phyloP scores from a whole-genome alignment of 345 rosid species.

The Erysimum cheiranthoides region DNA sequence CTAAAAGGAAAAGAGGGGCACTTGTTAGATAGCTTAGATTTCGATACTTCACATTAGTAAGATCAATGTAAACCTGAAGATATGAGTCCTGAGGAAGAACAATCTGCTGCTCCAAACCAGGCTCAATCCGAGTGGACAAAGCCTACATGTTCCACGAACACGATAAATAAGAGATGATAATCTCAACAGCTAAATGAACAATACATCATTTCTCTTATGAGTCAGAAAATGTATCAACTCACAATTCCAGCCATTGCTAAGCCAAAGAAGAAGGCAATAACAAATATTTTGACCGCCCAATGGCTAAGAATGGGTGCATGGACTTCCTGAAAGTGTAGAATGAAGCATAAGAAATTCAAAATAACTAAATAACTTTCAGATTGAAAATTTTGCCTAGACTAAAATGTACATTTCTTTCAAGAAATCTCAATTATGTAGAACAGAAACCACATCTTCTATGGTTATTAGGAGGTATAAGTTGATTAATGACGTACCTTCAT shows the following conservation, averaged over 20 bases:
- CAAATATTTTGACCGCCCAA: slow-evolving; percentile 83
- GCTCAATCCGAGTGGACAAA: slow-evolving; percentile 80
- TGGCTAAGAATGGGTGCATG: slow-evolving; percentile 83
- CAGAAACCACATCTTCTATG: slow-evolving; percentile 6
- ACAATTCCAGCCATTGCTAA: slow-evolving; percentile 82
- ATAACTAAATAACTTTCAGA: slow-evolving; percentile 17
- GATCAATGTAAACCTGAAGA: slow-evolving; percentile 74
- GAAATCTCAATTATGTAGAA: neutral
- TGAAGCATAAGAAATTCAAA: slow-evolving; percentile 11
- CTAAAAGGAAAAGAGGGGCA: slow-evolving; percentile 50
- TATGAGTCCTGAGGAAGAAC: slow-evolving; percentile 97
- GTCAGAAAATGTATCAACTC: slow-evolving; percentile 51
- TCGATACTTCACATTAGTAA: neutral
- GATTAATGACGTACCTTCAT: slow-evolving; percentile 70
- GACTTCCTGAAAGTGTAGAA: slow-evolving; percentile 60
- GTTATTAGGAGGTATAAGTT: neutral
- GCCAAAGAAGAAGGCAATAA: slow-evolving; percentile 77
- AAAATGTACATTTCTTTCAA: neutral
- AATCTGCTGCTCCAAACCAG: slow-evolving; percentile 95
- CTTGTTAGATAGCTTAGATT: slow-evolving; percentile 33
- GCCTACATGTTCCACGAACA: slow-evolving; percentile 60
- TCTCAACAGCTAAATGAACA: slow-evolving; percentile 3
- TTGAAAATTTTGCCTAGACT: neutral
- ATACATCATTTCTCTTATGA: neutral
- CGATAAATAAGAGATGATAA: slow-evolving; percentile 16